phyloP scores from a whole-genome alignment of 225 moss, liverwort and hornwort species.

The Lunularia cruciata region DNA sequence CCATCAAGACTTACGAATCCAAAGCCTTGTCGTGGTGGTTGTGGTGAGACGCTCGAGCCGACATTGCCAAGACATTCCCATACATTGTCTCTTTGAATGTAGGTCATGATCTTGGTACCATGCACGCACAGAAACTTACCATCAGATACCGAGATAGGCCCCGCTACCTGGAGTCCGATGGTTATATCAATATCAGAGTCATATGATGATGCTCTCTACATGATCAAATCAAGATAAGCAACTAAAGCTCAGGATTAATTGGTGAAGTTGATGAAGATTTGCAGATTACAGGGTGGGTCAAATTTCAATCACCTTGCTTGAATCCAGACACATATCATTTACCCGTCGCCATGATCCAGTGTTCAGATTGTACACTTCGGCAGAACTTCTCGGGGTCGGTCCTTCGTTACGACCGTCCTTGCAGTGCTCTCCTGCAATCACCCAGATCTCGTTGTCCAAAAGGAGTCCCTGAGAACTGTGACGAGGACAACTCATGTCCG shows the following conservation, averaged over 20 bases:
- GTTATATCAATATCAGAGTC: neutral
- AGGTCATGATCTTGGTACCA: slow-evolving; percentile 44
- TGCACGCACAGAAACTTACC: slow-evolving; percentile 60
- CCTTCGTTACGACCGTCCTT: slow-evolving; percentile 37
- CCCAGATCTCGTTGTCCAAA: slow-evolving; percentile 62
- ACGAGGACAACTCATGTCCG: slow-evolving; percentile 48
- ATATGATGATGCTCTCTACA: neutral
- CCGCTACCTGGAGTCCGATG: slow-evolving; percentile 45
- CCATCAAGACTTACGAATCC: slow-evolving; percentile 55
- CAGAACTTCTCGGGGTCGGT: slow-evolving; percentile 45
- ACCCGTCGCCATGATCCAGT: slow-evolving; percentile 54
- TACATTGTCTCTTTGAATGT: slow-evolving; percentile 34
- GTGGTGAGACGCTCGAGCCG: slow-evolving; percentile 38
- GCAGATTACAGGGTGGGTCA: neutral
- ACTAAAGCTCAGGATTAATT: too few relatives aligned
- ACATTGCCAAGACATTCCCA: slow-evolving; percentile 51
- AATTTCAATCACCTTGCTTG: slow-evolving; percentile 48
- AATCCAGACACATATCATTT: slow-evolving; percentile 61
- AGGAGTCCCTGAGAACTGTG: slow-evolving; percentile 59
- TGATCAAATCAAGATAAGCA: neutral
- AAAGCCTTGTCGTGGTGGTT: slow-evolving; percentile 49
- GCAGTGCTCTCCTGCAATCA: slow-evolving; percentile 53
- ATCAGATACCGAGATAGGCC: slow-evolving; percentile 47
- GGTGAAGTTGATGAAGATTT: too few relatives aligned
- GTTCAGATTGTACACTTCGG: slow-evolving; percentile 54